Base-by-base conservation (phyloP, 129 eudicot species). In the Artemisia annua region DNA sequence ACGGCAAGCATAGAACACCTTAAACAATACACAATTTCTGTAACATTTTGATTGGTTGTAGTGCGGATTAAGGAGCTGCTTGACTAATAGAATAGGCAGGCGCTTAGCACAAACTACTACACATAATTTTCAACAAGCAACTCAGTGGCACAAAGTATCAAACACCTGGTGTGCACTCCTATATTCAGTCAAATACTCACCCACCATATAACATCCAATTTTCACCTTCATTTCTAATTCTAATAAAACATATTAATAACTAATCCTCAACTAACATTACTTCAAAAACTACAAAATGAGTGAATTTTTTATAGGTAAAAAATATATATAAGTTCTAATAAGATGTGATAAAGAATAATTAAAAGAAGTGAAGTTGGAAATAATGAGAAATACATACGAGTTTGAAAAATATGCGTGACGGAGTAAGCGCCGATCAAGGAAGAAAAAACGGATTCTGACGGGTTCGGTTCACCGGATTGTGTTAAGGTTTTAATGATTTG, bases 91-190 rank as follows among this genome's bases (percentile, higher is more conserved):
- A n/a, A n/a, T n/a, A n/a, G n/a, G n/a, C n/a, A n/a, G n/a, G n/a
- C n/a, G n/a, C n/a, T n/a, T n/a, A n/a, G 4, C 28, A 49, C 19
- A 44, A 24, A 2, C 28, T 50, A 73, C 32, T 32, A 62, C 13
- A 62, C n/a, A 73, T 63, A 18, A 49, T 28, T 26, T 50, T 28
- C 48, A 63, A 17, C 70, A 0, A 48, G 62, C 15, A 26, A 49
- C 58, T 67, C 62, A 58, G 12, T 67, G 63, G 30, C 1, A 6
- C 80, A 76, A 26, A 24, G 48, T 28, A 60, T 26, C 74, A 57
- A 76, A 76, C 63, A 76, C 62, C 49, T 76, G 69, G 80, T 0
- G 80, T 58, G 80, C 80, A 58, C 32, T 48, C 51, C 51, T 7
- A 17, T 66, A 26, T 35, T 50, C n/a, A 18, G 17, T 19, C 3